phyloP scores from a whole-genome alignment of 805 yeast genomes.

The Zygoascus bituminiphila region DNA sequence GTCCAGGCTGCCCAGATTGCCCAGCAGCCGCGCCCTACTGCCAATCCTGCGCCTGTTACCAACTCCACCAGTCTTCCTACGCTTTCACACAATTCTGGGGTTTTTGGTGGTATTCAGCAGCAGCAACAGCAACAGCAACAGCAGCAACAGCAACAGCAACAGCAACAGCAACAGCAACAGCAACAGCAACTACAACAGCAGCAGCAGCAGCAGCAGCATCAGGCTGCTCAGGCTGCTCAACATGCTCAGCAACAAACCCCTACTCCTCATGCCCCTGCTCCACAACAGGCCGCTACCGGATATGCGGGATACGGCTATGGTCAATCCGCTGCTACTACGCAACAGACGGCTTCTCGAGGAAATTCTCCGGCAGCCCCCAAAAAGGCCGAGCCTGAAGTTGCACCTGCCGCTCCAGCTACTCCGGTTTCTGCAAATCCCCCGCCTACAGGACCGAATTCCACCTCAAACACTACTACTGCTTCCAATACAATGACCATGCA shows the following conservation, averaged over 20 bases:
- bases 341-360: not conserved
- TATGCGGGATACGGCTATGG: not conserved
- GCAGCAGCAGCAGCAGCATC: slow-evolving; percentile 20
- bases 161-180: slow-evolving; percentile 19
- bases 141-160: slow-evolving; percentile 21
- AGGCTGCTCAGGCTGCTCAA: slow-evolving; percentile 24
- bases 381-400: not conserved
- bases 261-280: not conserved
- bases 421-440: slow-evolving; percentile 16
- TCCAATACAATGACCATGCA: slow-evolving; percentile 7
- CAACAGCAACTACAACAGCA: slow-evolving; percentile 15
- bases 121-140: slow-evolving; percentile 15
- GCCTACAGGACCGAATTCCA: not conserved
- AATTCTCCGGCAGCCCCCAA: not conserved
- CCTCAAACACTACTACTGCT: slow-evolving; percentile 2
- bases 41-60: not conserved
- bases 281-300: not conserved
- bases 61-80: not conserved
- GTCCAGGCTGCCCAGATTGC: slow-evolving; percentile 2
- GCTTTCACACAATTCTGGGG: not conserved
- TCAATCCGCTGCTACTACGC: not conserved
- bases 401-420: slow-evolving; percentile 6
- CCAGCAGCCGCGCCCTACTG: slow-evolving; percentile 1
- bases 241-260: slow-evolving; percentile 1
- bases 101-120: slow-evolving; percentile 6